A percentile compares a stretch with the other conserved stretches of the same genome.
Evolutionary conservation across 2,329 filamentous ascomycete genomes (phyloP).

Genomic region (Diplodia corticola): DNA sequence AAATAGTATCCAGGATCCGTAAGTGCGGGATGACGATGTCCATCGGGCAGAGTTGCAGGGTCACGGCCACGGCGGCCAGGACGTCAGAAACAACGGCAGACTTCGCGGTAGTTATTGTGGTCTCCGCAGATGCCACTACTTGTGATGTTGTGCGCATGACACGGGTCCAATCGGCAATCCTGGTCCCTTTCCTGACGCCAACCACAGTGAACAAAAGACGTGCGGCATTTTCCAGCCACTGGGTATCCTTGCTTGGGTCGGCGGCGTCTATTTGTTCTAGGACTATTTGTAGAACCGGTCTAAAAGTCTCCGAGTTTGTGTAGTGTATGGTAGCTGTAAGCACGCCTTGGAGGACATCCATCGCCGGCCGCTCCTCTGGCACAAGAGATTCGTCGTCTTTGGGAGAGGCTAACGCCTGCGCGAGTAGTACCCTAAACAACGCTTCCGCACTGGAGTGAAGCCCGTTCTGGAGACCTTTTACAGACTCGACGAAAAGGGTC

Average conservation of each 20-base stretch:
- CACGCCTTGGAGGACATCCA: constrained; percentile 71
- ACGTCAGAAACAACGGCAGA: constrained; percentile 30
- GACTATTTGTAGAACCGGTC: constrained; percentile 64
- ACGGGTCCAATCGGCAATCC: constrained; percentile 70
- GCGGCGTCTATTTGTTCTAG: constrained; percentile 26
- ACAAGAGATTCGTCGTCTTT: constrained; percentile 25
- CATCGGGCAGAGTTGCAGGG: constrained; percentile 75
- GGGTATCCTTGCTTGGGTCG: not conserved
- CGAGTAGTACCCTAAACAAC: constrained; percentile 54
- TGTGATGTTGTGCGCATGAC: constrained; percentile 53
- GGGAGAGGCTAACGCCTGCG: constrained; percentile 31
- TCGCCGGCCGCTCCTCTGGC: constrained; percentile 50
- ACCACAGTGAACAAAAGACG: constrained; percentile 66
- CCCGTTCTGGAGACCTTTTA: constrained; percentile 61
- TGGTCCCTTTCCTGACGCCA: constrained; percentile 78
- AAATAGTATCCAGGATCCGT: constrained; percentile 64
- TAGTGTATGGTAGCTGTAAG: constrained; percentile 83
- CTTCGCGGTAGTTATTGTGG: constrained; percentile 23
- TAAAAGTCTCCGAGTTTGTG: constrained; percentile 71
- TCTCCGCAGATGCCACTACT: constrained; percentile 33
- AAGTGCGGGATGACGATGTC: constrained; percentile 74
- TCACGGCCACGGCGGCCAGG: constrained; percentile 58
- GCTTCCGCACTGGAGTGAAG: constrained; percentile 59
- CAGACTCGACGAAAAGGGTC: constrained; percentile 85
- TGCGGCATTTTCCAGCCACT: constrained; percentile 30